A percentile compares a stretch with the other conserved stretches of the same genome.
Evolutionary conservation across 2,329 filamentous ascomycete genomes (phyloP).

Genomic region (Neonectria ditissima): DNA sequence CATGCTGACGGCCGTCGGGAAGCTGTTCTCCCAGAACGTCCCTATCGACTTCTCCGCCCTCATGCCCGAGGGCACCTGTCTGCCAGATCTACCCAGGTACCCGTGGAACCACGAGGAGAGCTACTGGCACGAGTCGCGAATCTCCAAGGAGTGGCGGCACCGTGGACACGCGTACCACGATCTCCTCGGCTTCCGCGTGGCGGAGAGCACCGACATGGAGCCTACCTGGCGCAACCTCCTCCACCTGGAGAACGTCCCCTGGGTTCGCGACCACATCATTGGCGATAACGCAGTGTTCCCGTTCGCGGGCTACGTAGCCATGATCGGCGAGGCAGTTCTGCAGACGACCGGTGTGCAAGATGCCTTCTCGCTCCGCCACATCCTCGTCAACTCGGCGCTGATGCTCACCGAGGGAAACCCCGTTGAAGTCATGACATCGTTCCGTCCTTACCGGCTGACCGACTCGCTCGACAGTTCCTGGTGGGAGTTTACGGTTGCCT

Average conservation of each 20-base stretch:
- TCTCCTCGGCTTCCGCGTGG: constrained; percentile 34
- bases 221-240: constrained; percentile 42
- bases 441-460: constrained; percentile 43
- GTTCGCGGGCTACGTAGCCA: constrained; percentile 52
- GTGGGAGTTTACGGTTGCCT: constrained; percentile 49
- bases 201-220: constrained; percentile 33
- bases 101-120: constrained; percentile 31
- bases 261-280: constrained; percentile 58
- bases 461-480: constrained; percentile 41
- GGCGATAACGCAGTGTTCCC: constrained; percentile 57
- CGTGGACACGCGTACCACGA: constrained; percentile 26
- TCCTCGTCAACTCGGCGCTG: background rate
- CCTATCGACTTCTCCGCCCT: constrained; percentile 4
- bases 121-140: constrained; percentile 23
- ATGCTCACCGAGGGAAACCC: too few relatives aligned
- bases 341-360: background rate
- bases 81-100: constrained; percentile 52
- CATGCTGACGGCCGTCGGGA: constrained; percentile 10
- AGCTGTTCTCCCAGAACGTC: constrained; percentile 3
- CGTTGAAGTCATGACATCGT: constrained; percentile 48
- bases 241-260: constrained; percentile 47
- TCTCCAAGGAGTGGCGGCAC: constrained; percentile 26
- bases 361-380: constrained; percentile 18
- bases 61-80: constrained; percentile 1
- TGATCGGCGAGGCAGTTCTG: constrained; percentile 38